Evolutionary conservation across 257 asterid genomes (phyloP), one percentile per base, ranked within the genome.

Genomic region (Nicotiana otophora): DNA sequence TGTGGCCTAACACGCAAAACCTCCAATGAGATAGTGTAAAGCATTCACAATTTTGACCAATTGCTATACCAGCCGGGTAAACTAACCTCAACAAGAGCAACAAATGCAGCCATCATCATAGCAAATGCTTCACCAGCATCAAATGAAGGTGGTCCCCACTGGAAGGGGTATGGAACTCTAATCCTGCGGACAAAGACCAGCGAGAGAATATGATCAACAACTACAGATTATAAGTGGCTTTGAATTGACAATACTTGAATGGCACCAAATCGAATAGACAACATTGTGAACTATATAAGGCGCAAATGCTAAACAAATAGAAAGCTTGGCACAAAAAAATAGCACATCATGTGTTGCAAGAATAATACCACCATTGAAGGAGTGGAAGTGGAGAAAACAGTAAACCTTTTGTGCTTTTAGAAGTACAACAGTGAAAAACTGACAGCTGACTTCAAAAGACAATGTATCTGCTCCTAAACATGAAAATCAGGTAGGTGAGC

Each of bases 121-220:
- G 98, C 97, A 82, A 94, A 94, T 42, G 94, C 90, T 83, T 94
- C 98, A n/a, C 98, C 98, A 17, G 97, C 97, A 84, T 94, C 97
- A 61, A 94, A 94, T 2, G 97, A 92, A 80, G 98, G 98, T 5
- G 98, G 89, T 78, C 97, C 98, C 97, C 98, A 94, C 51, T 94
- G 98, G 28, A 94, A 94, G 23, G 98, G 98, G 86, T 94, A 94
- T 23, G 98, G 98, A 51, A 94, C 86, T 68, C 93, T 88, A 86
- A 94, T 91, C 98, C 98, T 94, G 90, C 83, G 77, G 34, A n/a
- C 26, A 63, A 51, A 65, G 23, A 11, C 26, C 68, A 36, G 57
- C 2, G 17, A 7, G 48, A 66, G 33, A 46, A 78, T 14, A 86
- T 19, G 57, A 53, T 28, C 74, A 78, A 19, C n/a, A 31, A 15